Evolutionary conservation across 2,329 filamentous ascomycete genomes (phyloP).

Genomic region (Madurella fahalii): DNA sequence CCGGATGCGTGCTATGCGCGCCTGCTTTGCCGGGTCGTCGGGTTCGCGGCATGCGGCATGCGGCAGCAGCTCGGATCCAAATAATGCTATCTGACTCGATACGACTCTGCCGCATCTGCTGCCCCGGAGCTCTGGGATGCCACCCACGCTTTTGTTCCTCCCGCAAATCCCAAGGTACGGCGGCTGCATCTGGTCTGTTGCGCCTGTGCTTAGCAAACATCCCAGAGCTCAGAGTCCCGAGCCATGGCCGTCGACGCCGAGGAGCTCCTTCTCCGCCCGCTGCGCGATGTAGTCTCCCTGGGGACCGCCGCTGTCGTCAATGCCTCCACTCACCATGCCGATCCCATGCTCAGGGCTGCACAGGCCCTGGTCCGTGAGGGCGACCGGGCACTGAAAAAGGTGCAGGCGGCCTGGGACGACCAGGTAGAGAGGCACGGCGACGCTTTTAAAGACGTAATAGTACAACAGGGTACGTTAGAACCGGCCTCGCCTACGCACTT

Average conservation of each 20-base stretch:
- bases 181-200: too few relatives aligned
- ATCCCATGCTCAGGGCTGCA: conserved; percentile 33
- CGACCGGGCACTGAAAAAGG: conserved; percentile 35
- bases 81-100: too few relatives aligned
- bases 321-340: conserved; percentile 28
- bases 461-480: conserved; percentile 31
- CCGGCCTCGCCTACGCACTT: neutral
- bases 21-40: too few relatives aligned
- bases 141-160: too few relatives aligned
- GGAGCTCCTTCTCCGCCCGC: conserved; percentile 34
- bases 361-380: conserved; percentile 29
- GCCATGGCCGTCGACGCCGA: conserved; percentile 28
- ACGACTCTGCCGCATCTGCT: too few relatives aligned
- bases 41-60: too few relatives aligned
- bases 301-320: conserved; percentile 36
- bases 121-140: too few relatives aligned
- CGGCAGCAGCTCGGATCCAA: too few relatives aligned
- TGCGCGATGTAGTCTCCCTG: conserved; percentile 37
- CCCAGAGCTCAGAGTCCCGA: neutral
- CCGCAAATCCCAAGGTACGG: too few relatives aligned
- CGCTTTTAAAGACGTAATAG: conserved; percentile 34
- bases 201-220: neutral
- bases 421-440: conserved; percentile 36
- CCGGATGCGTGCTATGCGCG: too few relatives aligned
- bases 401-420: conserved; percentile 37